Percentiles rank a stretch among this genome's conserved stretches.
Conservation (phyloP, 2,329 filamentous ascomycete species). For the Penicillium sclerotiorum region DNA sequence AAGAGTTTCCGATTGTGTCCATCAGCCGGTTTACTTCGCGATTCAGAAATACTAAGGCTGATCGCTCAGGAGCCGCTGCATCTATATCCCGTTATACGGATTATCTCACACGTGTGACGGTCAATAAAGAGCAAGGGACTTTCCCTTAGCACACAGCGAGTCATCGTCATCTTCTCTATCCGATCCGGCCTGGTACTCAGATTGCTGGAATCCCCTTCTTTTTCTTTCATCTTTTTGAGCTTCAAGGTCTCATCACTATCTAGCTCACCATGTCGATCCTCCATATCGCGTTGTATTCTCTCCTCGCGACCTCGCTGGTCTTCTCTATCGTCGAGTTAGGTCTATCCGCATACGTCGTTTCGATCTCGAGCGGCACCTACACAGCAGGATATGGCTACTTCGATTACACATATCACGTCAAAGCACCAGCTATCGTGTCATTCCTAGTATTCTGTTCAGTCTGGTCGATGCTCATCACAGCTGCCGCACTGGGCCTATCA, state of each 20-base stretch:
- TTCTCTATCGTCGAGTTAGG: constrained; percentile 34
- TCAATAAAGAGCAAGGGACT: constrained; percentile 6
- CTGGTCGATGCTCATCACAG: constrained; percentile 30
- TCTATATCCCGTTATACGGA: not conserved
- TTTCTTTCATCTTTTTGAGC: no score
- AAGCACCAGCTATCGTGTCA: constrained; percentile 14
- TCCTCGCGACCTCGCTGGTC: constrained; percentile 26
- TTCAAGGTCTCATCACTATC: not conserved
- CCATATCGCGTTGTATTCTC: constrained; percentile 26
- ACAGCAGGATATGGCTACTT: no score
- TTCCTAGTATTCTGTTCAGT: constrained; percentile 30
- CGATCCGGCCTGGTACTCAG: not conserved
- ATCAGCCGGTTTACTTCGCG: not conserved
- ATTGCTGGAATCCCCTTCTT: not conserved
- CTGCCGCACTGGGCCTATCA: constrained; percentile 23
- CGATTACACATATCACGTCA: no score
- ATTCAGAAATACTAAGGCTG: constrained; percentile 7
- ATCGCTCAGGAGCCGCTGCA: constrained; percentile 3
- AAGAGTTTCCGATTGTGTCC: constrained; percentile 7
- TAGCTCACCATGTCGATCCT: constrained; percentile 22
- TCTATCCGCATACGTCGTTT: constrained; percentile 27
- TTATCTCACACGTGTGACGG: not conserved
- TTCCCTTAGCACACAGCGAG: not conserved
- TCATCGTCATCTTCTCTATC: no score
- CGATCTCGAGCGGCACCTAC: no score